Evolutionary conservation across 2,329 filamentous ascomycete species (phyloP).

Genomic region (Fusarium verticillioides): DNA sequence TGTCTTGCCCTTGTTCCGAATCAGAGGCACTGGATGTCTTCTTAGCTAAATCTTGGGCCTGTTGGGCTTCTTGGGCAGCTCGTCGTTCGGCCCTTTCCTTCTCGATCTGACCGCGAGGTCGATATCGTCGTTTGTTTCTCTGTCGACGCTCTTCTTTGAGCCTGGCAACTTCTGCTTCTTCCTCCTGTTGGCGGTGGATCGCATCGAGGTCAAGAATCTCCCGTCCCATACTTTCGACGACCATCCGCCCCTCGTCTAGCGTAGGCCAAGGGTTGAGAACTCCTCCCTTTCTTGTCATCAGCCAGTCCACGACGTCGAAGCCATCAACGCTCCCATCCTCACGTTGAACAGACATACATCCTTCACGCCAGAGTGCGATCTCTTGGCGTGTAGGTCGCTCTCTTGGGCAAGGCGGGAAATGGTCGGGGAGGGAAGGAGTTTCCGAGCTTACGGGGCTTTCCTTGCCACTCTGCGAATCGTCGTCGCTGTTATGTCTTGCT

Average conservation of each 20-base stretch:
- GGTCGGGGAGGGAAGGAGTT: not conserved
- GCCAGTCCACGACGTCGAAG: slow-evolving; percentile 34
- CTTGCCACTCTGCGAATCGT: slow-evolving; percentile 7
- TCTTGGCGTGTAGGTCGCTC: slow-evolving; percentile 2
- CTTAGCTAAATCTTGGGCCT: not conserved
- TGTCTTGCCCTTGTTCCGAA: not conserved
- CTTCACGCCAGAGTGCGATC: slow-evolving; percentile 35
- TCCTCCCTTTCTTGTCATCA: slow-evolving; percentile 40
- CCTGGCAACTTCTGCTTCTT: slow-evolving; percentile 23
- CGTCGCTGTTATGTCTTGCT: slow-evolving; percentile 16
- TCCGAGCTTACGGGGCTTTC: not conserved
- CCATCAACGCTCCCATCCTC: slow-evolving; percentile 27
- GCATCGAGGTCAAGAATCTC: slow-evolving; percentile 27
- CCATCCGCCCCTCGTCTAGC: slow-evolving; percentile 30
- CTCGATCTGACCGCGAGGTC: slow-evolving; percentile 32
- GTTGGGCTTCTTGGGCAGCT: slow-evolving; percentile 14
- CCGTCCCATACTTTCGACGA: slow-evolving; percentile 34
- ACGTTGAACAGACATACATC: slow-evolving; percentile 22
- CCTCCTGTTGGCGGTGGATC: slow-evolving; percentile 23
- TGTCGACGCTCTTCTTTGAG: slow-evolving; percentile 35
- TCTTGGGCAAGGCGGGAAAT: slow-evolving; percentile 30
- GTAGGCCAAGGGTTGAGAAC: slow-evolving; percentile 25
- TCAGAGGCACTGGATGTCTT: not conserved
- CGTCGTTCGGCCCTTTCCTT: slow-evolving; percentile 30
- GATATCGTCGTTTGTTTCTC: slow-evolving; percentile 41